Evolutionary conservation across 176 grass and related monocot species (phyloP).

Genomic region (Pontederia paniculata): DNA sequence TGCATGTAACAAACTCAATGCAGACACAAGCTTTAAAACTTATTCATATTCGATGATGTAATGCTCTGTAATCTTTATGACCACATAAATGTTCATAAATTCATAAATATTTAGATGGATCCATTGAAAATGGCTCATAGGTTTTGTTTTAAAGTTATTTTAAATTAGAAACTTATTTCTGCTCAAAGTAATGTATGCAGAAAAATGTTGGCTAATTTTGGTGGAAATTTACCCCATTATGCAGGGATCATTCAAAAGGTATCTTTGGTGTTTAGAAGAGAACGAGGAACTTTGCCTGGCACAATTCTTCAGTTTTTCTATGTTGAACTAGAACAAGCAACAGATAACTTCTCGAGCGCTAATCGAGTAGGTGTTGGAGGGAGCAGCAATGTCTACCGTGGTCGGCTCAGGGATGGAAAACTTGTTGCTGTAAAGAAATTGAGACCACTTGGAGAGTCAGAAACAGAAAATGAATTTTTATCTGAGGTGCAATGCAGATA

Average conservation of each 20-base stretch:
- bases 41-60: too few species aligned
- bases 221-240: neutral
- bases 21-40: too few species aligned
- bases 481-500: slow-evolving; percentile 41
- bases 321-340: slow-evolving; percentile 65
- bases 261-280: slow-evolving; percentile 19
- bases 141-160: too few species aligned
- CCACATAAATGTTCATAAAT: too few species aligned
- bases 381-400: slow-evolving; percentile 76
- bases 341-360: slow-evolving; percentile 48
- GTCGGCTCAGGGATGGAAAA: slow-evolving; percentile 52
- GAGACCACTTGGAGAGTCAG: slow-evolving; percentile 44
- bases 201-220: neutral
- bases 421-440: slow-evolving; percentile 86
- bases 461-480: slow-evolving; percentile 66
- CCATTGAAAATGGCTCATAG: too few species aligned
- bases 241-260: slow-evolving; percentile 47
- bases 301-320: slow-evolving; percentile 58
- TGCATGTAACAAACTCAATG: too few species aligned
- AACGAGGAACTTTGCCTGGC: slow-evolving; percentile 35
- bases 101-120: too few species aligned
- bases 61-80: too few species aligned
- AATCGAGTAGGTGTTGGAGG: slow-evolving; percentile 63
- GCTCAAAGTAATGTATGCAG: slow-evolving; percentile 8
- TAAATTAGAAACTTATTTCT: neutral